Evolutionary conservation across 2,329 filamentous ascomycete species (phyloP).

Genomic region (Alternaria sp.): DNA sequence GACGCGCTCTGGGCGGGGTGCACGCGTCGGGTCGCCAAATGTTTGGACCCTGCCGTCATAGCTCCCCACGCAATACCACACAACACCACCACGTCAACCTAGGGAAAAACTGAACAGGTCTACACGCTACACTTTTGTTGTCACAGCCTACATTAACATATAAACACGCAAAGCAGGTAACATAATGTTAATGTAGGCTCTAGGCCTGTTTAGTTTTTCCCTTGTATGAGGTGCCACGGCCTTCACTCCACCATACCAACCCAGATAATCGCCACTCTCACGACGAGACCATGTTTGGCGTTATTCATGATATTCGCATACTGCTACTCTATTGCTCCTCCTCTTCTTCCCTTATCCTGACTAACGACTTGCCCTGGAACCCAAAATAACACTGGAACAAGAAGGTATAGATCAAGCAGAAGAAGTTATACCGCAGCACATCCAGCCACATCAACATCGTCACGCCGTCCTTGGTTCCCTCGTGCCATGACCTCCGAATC

Average conservation of each 20-base stretch:
- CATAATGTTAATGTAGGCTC: too few relatives aligned
- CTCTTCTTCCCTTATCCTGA: constrained; percentile 15
- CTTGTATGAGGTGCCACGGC: too few relatives aligned
- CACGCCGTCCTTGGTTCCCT: constrained; percentile 39
- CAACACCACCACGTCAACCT: too few relatives aligned
- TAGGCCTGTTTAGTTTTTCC: too few relatives aligned
- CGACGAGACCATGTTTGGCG: not conserved
- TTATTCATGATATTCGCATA: not conserved
- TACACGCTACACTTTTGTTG: too few relatives aligned
- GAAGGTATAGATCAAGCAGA: constrained; percentile 41
- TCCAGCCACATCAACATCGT: constrained; percentile 39
- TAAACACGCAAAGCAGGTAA: too few relatives aligned
- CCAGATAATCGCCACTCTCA: not conserved
- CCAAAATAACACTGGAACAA: constrained; percentile 44
- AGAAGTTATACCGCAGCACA: constrained; percentile 42
- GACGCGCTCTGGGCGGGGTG: constrained; percentile 44
- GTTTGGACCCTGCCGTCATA: constrained; percentile 13
- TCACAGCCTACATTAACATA: too few relatives aligned
- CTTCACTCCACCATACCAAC: not conserved
- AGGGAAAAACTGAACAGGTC: too few relatives aligned
- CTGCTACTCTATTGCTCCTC: not conserved
- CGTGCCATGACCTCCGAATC: constrained; percentile 56
- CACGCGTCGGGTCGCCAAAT: constrained; percentile 30
- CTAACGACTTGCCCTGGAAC: constrained; percentile 26
- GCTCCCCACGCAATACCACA: not conserved